Evolutionary conservation across 2,329 filamentous ascomycete species (phyloP), one percentile per base, ranked within the genome.

Genomic region (Neofusicoccum sp.): DNA sequence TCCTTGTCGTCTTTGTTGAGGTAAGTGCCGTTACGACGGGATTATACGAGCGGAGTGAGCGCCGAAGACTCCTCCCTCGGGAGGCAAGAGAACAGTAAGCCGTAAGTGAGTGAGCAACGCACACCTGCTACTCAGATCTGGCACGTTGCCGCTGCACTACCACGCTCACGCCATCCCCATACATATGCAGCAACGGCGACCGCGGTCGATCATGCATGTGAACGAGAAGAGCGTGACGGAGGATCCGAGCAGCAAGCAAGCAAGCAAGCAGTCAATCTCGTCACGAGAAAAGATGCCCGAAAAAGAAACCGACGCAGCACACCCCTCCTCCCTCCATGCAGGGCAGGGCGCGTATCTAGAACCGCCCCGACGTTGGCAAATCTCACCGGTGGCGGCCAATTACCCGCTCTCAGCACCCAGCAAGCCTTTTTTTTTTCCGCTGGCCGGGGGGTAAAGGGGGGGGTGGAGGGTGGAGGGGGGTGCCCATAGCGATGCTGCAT

Each of bases 131-230:
- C 51, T 56, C 20, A 20, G 20, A 20, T 20, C 20, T 43, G 51
- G 28, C 51, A 43, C 38, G 40, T 56, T 34, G 40, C 51, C 26
- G 51, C 40, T 56, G 51, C 51, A 24, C 43, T 33, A 7, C 51
- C 20, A 41, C 38, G 11, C 36, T 56, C 51, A 43, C 51, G 51
- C 51, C 51, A 56, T 38, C 28, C 34, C 12, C 20, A 38, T 33
- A n/a, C 6, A 16, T 20, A 12, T 4, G 7, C 49, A 12, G 7
- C 30, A 34, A 12, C n/a, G 14, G 33, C 12, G 6, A 11, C 11
- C 48, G 38, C 14, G 6, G 11, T 43, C 26, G 12, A 43, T n/a
- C 36, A 12, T 56, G 51, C 51, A 56, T 43, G 51, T 56, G 51
- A 43, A 56, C 20, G 20, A 20, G 20, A 20, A 20, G 20, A 20